Evolutionary conservation across 2,329 filamentous ascomycete genomes (phyloP).

Genomic region (Cordyceps fumosorosea): DNA sequence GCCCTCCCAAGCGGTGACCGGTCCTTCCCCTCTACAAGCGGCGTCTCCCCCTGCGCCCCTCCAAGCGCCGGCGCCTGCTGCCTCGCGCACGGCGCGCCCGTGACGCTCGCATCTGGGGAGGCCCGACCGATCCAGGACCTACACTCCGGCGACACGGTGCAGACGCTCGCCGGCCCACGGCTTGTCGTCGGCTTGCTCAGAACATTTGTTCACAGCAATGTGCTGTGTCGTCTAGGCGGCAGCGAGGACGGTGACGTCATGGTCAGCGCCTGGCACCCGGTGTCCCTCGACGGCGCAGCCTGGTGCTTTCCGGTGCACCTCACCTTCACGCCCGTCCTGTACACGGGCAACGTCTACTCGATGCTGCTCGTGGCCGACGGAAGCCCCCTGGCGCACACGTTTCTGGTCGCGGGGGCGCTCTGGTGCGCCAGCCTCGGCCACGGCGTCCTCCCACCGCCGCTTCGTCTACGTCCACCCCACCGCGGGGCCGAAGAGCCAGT

Average conservation of each 20-base stretch:
- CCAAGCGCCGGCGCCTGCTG: background rate
- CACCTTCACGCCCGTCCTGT: conserved; percentile 27
- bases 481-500: no score
- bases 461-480: no score
- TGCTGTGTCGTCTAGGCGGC: conserved; percentile 38
- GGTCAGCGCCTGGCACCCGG: conserved; percentile 55
- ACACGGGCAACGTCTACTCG: conserved; percentile 50
- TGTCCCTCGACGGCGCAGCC: conserved; percentile 30
- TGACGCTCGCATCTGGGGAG: background rate
- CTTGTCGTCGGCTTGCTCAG: conserved; percentile 44
- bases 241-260: conserved; percentile 27
- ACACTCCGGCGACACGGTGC: conserved; percentile 38
- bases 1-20: no score
- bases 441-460: conserved; percentile 32
- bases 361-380: conserved; percentile 45
- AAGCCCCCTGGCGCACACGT: conserved; percentile 40
- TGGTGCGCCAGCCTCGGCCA: conserved; percentile 55
- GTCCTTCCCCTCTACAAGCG: no score
- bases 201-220: conserved; percentile 33
- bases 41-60: no score
- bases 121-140: conserved; percentile 36
- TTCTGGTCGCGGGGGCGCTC: conserved; percentile 33
- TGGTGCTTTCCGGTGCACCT: conserved; percentile 44
- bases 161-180: conserved; percentile 43
- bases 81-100: background rate